Evolutionary conservation across 805 yeast species (phyloP).

Genomic region (Candida awuae): DNA sequence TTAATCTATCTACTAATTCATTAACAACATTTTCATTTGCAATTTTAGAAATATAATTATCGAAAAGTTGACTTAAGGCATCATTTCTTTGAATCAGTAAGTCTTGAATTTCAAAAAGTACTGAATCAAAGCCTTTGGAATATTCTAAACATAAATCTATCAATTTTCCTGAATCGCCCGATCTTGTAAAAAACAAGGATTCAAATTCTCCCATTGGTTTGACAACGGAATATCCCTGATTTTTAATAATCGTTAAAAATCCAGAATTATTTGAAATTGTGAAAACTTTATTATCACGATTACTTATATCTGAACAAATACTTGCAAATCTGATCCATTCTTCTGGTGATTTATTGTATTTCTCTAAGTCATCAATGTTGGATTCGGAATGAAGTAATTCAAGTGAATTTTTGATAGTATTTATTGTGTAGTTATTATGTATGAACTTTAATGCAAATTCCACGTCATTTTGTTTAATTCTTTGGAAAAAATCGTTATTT

Average conservation of each 20-base stretch:
- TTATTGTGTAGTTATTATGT: not conserved
- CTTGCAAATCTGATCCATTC: constrained; percentile 49
- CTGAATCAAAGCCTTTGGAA: constrained; percentile 29
- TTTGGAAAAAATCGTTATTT: constrained; percentile 10
- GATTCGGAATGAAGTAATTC: constrained; percentile 40
- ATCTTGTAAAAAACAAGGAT: constrained; percentile 24
- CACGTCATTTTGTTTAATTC: constrained; percentile 7
- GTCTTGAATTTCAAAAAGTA: constrained; percentile 30
- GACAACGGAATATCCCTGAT: constrained; percentile 26
- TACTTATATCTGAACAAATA: constrained; percentile 57
- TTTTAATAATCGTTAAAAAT: constrained; percentile 29
- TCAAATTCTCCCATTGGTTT: constrained; percentile 31
- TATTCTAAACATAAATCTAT: constrained; percentile 8
- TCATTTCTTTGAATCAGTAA: constrained; percentile 28
- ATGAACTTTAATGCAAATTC: constrained; percentile 14
- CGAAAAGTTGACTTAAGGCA: constrained; percentile 35
- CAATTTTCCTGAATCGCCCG: constrained; percentile 1
- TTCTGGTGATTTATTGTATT: constrained; percentile 8
- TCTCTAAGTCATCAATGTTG: constrained; percentile 26
- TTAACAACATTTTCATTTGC: constrained; percentile 33
- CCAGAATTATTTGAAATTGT: constrained; percentile 35
- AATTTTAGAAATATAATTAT: constrained; percentile 32
- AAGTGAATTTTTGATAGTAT: constrained; percentile 31
- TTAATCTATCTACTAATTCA: constrained; percentile 27
- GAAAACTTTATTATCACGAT: constrained; percentile 43